These are phyloP conservation scores for Neopestalotiopsis rosae DNA, from an alignment of 2,329 filamentous ascomycete genomes.

Conservation along the genomic window DNA sequence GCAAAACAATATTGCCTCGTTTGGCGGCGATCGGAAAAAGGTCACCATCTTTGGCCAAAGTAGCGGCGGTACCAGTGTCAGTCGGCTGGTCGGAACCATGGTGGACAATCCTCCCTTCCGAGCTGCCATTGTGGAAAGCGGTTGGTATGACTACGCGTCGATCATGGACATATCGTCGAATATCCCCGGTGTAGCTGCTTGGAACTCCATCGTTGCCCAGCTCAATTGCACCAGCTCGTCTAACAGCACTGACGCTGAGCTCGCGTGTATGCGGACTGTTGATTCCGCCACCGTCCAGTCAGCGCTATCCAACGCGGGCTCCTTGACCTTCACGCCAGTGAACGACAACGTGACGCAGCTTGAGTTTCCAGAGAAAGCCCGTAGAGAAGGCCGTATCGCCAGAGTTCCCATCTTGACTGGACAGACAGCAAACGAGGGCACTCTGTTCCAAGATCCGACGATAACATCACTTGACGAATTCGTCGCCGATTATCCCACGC, in stretches of 20 bases:
- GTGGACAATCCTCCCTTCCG: slow-evolving; percentile 59
- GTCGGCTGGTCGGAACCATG: slow-evolving; percentile 56
- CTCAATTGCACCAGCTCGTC: no score
- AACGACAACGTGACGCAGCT: background rate
- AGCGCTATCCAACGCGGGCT: background rate
- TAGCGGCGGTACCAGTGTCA: slow-evolving; percentile 55
- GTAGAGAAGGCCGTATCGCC: background rate
- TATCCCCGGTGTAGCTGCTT: background rate
- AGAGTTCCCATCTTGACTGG: background rate
- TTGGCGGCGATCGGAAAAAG: slow-evolving; percentile 51
- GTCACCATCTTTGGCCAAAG: slow-evolving; percentile 61
- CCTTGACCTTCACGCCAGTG: slow-evolving; percentile 5
- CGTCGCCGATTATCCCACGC: no score
- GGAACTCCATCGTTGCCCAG: no score
- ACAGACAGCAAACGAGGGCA: background rate
- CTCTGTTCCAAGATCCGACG: background rate
- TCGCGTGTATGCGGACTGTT: no score
- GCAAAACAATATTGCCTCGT: slow-evolving; percentile 53
- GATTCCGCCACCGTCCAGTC: background rate
- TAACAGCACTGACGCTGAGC: no score
- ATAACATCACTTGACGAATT: background rate
- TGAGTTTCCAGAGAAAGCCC: background rate
- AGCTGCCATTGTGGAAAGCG: slow-evolving; percentile 51
- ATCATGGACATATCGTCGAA: background rate
- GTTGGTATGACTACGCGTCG: background rate